Base-by-base conservation (phyloP, 2,329 filamentous ascomycete genomes). In the Fonsecaea monophora region DNA sequence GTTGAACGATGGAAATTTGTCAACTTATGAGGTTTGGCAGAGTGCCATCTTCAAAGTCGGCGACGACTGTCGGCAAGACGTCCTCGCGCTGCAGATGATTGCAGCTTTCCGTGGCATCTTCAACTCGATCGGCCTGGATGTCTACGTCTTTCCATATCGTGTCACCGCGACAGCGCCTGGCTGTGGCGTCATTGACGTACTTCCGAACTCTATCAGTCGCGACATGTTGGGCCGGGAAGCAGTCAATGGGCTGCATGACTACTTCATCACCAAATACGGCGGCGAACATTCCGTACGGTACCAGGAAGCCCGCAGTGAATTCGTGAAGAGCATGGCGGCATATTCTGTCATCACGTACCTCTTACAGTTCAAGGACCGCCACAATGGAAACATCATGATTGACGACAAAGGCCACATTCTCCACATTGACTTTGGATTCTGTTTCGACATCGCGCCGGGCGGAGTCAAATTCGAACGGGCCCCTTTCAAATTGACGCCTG, bases 381-480 rank as follows among this genome's bases (percentile, higher is more conserved):
- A 99, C 82, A 99, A 99, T 78, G 95, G 95, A 69, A 99, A 99
- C 83, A 99, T 99, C 83, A 99, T 99, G 96, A 89, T 99, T 70
- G 94, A 99, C 78, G 94, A 97, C 75, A 92, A 91, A 0, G 95
- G 96, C 3, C 95, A 99, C 80, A 97, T 99, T 75, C 87, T 99
- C 62, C 95, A 99, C 82, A 98, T 99, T 73, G 95, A 99, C 78
- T 99, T 99, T 76, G 95, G 95, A 9, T 99, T 99, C 86, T 98
- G 94, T 82, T 99, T 99, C 80, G 96, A 99, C 76, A 98, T 99
- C 73, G 95, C 94, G 1, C 95, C 95, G 0, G 95, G 95, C 56
- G 95, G 96, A 67, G 93, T 99, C 75, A 94, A 94, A 73, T 99
- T 99, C 76, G 95, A 99, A 83, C 90, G 95, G 30, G 95, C 95